Percentiles rank a stretch among this genome's conserved stretches.
Evolutionary conservation across 768 basidiomycete genomes (phyloP).

Genomic region (Pleurotus ostreatus): DNA sequence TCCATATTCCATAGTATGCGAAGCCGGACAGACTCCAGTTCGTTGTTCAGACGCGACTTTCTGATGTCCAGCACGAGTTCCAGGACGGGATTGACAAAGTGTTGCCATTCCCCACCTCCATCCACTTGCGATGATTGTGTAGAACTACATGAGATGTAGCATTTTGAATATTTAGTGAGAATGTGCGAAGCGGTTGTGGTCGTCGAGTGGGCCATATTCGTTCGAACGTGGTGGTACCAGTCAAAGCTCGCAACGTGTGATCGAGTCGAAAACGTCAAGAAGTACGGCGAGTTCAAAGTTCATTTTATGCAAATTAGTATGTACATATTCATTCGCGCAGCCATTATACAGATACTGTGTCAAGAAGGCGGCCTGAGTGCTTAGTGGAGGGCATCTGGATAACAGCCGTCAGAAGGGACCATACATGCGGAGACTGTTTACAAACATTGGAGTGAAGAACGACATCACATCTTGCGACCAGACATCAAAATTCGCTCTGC

Average conservation of each 20-base stretch:
- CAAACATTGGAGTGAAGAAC: not conserved
- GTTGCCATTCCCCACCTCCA: slow-evolving; percentile 62
- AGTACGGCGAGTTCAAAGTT: not conserved
- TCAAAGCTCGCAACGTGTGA: not conserved
- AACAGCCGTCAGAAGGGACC: not conserved
- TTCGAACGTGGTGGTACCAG: not conserved
- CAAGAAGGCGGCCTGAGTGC: not conserved
- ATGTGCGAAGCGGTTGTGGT: slow-evolving; percentile 54
- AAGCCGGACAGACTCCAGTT: slow-evolving; percentile 60
- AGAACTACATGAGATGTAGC: slow-evolving; percentile 38
- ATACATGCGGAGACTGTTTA: not conserved
- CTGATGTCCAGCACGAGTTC: slow-evolving; percentile 58
- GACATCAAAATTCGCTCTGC: not conserved
- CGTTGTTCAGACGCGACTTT: slow-evolving; percentile 37
- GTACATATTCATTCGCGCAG: not conserved
- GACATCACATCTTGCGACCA: not conserved
- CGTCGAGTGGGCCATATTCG: slow-evolving; percentile 47
- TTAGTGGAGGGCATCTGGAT: not conserved
- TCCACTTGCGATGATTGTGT: slow-evolving; percentile 11
- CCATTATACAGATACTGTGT: not conserved
- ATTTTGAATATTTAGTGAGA: slow-evolving; percentile 65
- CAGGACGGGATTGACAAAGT: slow-evolving; percentile 69
- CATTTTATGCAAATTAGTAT: not conserved
- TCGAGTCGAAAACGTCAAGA: not conserved
- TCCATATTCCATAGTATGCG: slow-evolving; percentile 62